Evolutionary conservation across 495 filamentous ascomycete genomes (phyloP), one percentile per base, ranked within the genome.

Genomic region (Xylaria venustula): DNA sequence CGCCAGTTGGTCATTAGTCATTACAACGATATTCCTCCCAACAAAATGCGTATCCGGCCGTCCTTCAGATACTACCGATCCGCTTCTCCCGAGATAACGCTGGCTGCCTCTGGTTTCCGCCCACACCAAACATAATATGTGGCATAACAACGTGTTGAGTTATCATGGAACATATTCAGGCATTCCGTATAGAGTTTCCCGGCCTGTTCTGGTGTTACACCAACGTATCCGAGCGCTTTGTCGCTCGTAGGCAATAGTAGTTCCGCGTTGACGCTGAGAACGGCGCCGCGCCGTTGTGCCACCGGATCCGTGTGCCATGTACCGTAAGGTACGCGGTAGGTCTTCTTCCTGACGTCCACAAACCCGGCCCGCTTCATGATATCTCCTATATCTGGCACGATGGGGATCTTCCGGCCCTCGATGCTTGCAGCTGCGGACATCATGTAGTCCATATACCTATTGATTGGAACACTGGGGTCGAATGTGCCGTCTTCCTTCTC

Each of bases 361-460:
- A 66, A 71, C 6, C 68, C 68, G 11, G 60, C 63, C 8, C 60
- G 50, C 37, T 17, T 14, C 54, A 71, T 57, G 40, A 61, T 47
- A 5, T 47, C 32, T 34, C 61, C 58, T 36, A 64, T 55, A 17
- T 42, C 28, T 19, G 44, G 52, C 14, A 63, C 52, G 52, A 64
- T 59, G 12, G 56, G 49, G 28, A 67, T 55, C n/a, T 62, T 59
- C 22, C 54, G 56, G 14, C 60, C 57, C 26, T 54, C 55, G 12
- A 23, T 59, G 3, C 28, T 8, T 5, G 59, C 54, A 2, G 63
- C 65, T 40, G 65, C 65, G 1, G 46, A 20, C 25, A 64, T 52
- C 36, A 66, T 47, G 19, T 46, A 26, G 0, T 61, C 50, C 58
- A 61, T 47, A 50, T 46, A 54, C 19, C 22, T 7, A 14, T 61